Conservation (phyloP, 352 stramenopile genomes). For the Phytophthora capsici region DNA sequence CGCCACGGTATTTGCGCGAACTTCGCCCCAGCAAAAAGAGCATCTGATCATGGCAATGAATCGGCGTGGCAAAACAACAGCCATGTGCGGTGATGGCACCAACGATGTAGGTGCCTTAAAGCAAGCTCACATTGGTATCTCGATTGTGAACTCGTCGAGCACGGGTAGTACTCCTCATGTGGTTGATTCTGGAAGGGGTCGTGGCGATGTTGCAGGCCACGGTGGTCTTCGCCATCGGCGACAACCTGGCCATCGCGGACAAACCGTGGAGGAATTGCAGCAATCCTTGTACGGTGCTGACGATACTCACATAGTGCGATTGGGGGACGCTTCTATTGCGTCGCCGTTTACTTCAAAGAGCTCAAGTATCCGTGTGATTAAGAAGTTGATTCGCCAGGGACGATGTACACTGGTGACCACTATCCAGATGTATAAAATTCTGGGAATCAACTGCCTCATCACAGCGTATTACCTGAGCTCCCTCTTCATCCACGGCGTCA, state of each 20-base stretch:
- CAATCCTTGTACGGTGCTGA: constrained; percentile 86
- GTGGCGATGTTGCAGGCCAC: constrained; percentile 53
- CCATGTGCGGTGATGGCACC: constrained; percentile 99
- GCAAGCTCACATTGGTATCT: constrained; percentile 90
- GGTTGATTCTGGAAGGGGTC: constrained; percentile 41
- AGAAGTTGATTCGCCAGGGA: constrained; percentile 98
- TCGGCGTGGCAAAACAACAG: constrained; percentile 87
- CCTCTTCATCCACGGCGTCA: constrained; percentile 98
- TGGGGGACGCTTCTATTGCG: constrained; percentile 99
- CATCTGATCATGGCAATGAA: constrained; percentile 96
- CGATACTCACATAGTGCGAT: constrained; percentile 95
- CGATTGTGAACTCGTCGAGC: constrained; percentile 79
- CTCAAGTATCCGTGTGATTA: constrained; percentile 89
- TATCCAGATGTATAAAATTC: constrained; percentile 99
- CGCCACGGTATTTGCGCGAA: constrained; percentile 95
- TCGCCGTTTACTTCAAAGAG: constrained; percentile 98
- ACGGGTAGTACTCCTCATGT: constrained; percentile 58
- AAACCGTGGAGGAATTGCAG: constrained; percentile 54
- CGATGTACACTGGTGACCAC: constrained; percentile 98
- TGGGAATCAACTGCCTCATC: constrained; percentile 98
- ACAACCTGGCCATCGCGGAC: constrained; percentile 62
- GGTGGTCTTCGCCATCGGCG: constrained; percentile 54
- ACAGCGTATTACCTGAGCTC: constrained; percentile 98
- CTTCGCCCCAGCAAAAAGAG: constrained; percentile 97
- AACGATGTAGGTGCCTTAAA: constrained; percentile 99